phyloP scores from a whole-genome alignment of 2,329 filamentous ascomycete genomes.

The Pseudopyricularia cyperi region DNA sequence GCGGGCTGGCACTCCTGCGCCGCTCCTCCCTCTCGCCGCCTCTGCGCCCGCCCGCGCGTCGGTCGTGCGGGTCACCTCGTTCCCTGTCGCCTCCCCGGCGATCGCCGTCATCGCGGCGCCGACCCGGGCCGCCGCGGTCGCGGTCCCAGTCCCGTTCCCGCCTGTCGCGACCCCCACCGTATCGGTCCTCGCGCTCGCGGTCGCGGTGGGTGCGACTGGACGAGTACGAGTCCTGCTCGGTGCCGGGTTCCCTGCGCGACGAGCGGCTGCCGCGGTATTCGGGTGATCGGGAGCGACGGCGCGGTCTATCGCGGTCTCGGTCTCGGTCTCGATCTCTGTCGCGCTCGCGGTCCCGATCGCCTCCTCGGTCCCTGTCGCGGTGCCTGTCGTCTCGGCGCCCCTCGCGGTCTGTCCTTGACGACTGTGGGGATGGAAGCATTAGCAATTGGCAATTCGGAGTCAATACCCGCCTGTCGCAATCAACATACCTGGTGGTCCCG shows the following conservation, averaged over 20 bases:
- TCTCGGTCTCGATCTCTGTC: constrained; percentile 11
- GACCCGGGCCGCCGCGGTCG: constrained; percentile 24
- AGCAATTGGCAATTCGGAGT: neutral
- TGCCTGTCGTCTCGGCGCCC: constrained; percentile 9
- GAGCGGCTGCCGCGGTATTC: constrained; percentile 54
- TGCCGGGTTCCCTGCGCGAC: constrained; percentile 58
- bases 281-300: constrained; percentile 78
- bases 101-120: constrained; percentile 58
- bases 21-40: constrained; percentile 40
- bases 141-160: constrained; percentile 49
- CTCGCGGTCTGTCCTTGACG: constrained; percentile 19
- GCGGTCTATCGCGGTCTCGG: constrained; percentile 28
- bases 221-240: constrained; percentile 69
- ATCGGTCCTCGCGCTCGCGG: constrained; percentile 85
- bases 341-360: constrained; percentile 1
- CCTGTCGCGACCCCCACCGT: constrained; percentile 50
- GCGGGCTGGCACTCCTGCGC: constrained; percentile 66
- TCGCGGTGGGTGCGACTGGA: constrained; percentile 87
- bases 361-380: constrained; percentile 14
- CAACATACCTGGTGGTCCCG: constrained; percentile 41
- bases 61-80: constrained; percentile 24
- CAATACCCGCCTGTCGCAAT: neutral
- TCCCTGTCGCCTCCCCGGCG: constrained; percentile 46
- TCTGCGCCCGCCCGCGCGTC: constrained; percentile 26
- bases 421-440: constrained; percentile 6